phyloP scores from a whole-genome alignment of 805 yeast species.

The Schwanniomyces yamadae region DNA sequence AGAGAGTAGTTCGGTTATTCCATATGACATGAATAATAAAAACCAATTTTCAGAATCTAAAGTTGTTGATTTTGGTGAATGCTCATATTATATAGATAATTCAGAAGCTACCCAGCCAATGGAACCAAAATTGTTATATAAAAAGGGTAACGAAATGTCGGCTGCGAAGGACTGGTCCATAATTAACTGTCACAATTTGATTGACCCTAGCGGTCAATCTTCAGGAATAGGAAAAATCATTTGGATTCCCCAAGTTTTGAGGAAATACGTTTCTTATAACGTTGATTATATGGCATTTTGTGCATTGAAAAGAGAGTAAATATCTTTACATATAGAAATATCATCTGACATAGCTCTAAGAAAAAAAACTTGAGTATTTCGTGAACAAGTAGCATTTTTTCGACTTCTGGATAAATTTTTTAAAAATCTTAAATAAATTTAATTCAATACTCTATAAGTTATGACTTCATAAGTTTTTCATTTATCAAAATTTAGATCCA shows the following conservation, averaged over 20 bases:
- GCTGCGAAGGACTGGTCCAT: constrained; percentile 45
- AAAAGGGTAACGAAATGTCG: constrained; percentile 14
- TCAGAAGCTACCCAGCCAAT: constrained; percentile 45
- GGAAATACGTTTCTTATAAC: constrained; percentile 26
- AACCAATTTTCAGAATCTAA: constrained; percentile 65
- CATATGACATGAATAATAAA: constrained; percentile 70
- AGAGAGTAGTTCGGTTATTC: constrained; percentile 46
- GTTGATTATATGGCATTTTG: constrained; percentile 54
- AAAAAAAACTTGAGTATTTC: too few species aligned
- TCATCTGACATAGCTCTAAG: too few species aligned
- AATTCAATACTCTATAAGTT: too few species aligned
- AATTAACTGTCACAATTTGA: constrained; percentile 47
- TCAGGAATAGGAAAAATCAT: constrained; percentile 53
- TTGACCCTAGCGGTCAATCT: constrained; percentile 54
- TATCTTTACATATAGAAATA: too few species aligned
- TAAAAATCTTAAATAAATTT: too few species aligned
- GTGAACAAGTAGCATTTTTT: too few species aligned
- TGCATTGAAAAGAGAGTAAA: constrained; percentile 27
- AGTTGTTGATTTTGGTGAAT: constrained; percentile 46
- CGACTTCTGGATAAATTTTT: too few species aligned
- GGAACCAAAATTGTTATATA: constrained; percentile 31
- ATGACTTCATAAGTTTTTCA: too few species aligned
- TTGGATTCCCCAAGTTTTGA: constrained; percentile 44
- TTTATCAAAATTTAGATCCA: too few species aligned
- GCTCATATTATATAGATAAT: constrained; percentile 74